These are phyloP conservation scores for Pseudozyma pruni DNA, from an alignment of 1,284 basidiomycete genomes.

Conservation along the genomic window DNA sequence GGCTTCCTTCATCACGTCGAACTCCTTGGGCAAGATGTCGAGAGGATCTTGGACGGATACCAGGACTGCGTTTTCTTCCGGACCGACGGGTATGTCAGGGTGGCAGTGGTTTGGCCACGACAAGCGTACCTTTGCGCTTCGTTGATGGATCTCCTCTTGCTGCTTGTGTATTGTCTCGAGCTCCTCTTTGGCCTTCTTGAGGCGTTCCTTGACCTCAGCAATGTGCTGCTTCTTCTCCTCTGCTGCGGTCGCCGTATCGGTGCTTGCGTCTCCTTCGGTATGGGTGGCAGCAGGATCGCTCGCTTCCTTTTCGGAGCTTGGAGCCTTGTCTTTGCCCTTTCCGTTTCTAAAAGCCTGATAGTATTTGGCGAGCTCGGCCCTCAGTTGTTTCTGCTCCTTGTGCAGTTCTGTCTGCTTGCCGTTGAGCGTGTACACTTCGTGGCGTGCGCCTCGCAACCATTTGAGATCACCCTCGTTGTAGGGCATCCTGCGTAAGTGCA, in stretches of 20 bases:
- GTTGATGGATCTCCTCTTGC: slow-evolving; percentile 11
- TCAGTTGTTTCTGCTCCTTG: slow-evolving; percentile 16
- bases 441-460: slow-evolving; percentile 19
- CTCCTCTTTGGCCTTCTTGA: slow-evolving; percentile 24
- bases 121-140: slow-evolving; percentile 14
- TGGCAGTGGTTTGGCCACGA: slow-evolving; percentile 42
- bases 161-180: slow-evolving; percentile 13
- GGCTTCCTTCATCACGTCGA: slow-evolving; percentile 38
- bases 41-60: slow-evolving; percentile 33
- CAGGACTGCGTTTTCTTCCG: slow-evolving; percentile 40
- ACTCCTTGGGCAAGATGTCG: slow-evolving; percentile 29
- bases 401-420: slow-evolving; percentile 14
- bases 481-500: slow-evolving; percentile 34
- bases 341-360: slow-evolving; percentile 1
- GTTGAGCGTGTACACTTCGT: slow-evolving; percentile 5
- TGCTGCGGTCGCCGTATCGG: background rate
- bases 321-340: slow-evolving; percentile 1
- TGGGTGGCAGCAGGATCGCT: background rate
- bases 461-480: slow-evolving; percentile 19
- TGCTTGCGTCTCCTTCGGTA: background rate
- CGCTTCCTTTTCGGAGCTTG: background rate
- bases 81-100: slow-evolving; percentile 39
- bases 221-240: slow-evolving; percentile 1
- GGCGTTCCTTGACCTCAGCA: slow-evolving; percentile 5
- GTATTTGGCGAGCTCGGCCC: slow-evolving; percentile 1